Evolutionary conservation across 2,329 filamentous ascomycete species (phyloP), one percentile per base, ranked within the genome.

Genomic region (Zelopaecilomyces penicillatus): DNA sequence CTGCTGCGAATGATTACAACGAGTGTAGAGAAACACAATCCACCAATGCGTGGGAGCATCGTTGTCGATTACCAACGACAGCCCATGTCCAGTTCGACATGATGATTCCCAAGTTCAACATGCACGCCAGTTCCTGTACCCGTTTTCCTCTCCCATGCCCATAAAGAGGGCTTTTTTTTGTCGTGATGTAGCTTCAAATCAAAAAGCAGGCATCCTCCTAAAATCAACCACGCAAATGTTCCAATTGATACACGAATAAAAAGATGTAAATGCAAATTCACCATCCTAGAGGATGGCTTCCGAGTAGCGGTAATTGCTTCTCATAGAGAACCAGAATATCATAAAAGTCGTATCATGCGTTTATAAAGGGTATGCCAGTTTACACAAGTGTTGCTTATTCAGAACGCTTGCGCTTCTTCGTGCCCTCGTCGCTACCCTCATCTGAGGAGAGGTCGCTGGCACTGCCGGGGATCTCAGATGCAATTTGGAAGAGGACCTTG

Each of bases 401-500:
- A 35, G 76, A 76, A 62, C 86, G 82, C 83, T 91, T 93, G 76
- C 87, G 87, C 70, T 81, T 79, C 61, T 74, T 70, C 56, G 69
- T 67, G 51, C 67, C 68, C 48, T 70, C 63, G 49, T 72, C 71
- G 51, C 62, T 69, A 47, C 66, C 65, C 39, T 75, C 74, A 26
- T 78, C 76, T 3, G 75, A 77, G 3, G 75, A 77, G 33, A 67
- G 54, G n/a, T 80, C 77, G 56, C 72, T 78, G 9, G 70, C 68
- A 56, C 77, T 86, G 52, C 82, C 82, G 33, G 85, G 80, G 42
- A 85, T 75, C 54, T 85, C 83, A 30, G 85, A 77, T 29, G 86
- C 82, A 44, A 88, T 81, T 64, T 90, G 85, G 70, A 89, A 94
- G 50, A 95, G 78, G 36, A 87, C 84, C 59, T 83, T 83, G 53